Evolutionary conservation across 2,329 filamentous ascomycete species (phyloP), one percentile per base, ranked within the genome.

Genomic region (Peltaster fructicola): DNA sequence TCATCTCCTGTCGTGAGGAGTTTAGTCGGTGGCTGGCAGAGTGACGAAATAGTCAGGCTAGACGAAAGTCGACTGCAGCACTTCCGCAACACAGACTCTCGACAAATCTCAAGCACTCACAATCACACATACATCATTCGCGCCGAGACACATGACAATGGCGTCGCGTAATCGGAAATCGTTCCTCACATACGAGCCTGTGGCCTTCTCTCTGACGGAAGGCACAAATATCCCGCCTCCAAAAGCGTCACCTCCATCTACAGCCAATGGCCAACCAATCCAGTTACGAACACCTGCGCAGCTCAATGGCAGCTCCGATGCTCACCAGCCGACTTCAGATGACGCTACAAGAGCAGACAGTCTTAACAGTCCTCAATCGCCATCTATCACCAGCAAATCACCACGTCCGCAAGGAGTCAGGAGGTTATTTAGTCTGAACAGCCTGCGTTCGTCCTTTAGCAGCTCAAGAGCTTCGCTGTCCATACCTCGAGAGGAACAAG

Each of bases 371-470:
- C 31, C 34, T 8, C 27, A 24, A 2, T 37, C 39, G 14, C 35
- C 35, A 7, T 23, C 32, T 12, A 38, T 40, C 23, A 25, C 9
- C 6, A 24, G 9, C 11, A 7, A 12, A 17, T 25, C 29, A 18
- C 25, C 18, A 22, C 18, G 11, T 18, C 23, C 8, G 18, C 24
- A 11, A 9, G 17, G 17, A 20, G 9, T 45, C 22, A 40, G 42
- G 24, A 43, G 41, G 29, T 38, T 51, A 11, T 39, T 48, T 27
- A 43, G 38, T 16, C 33, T 51, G 9, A 39, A 31, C 24, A 42
- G 30, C 23, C 40, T 51, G 23, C 44, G 45, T 26, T 42, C 42
- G 19, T 46, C 44, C 16, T 49, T 50, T 41, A 43, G 32, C 37
- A 45, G 39, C 36, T 47, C 46, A 4, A 41, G 45, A 24, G 42